A percentile compares a stretch with the other conserved stretches of the same genome.
Evolutionary conservation across 495 filamentous ascomycete species (phyloP).

Genomic region (Podospora didyma): DNA sequence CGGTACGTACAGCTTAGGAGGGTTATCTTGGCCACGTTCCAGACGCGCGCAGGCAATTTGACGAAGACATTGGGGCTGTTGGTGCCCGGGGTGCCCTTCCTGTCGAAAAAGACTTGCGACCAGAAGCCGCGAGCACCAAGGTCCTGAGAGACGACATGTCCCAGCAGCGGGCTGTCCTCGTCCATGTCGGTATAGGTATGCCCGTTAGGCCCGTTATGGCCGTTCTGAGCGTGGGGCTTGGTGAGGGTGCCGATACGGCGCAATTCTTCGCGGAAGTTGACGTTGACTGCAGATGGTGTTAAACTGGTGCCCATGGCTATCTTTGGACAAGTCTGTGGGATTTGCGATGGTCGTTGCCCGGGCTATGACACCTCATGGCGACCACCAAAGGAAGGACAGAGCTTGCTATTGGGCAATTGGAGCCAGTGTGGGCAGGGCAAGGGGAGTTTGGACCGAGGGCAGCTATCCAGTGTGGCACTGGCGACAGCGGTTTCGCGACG

Average conservation of each 20-base stretch:
- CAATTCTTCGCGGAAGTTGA: conserved; percentile 13
- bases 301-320: conserved; percentile 6
- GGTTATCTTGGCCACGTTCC: conserved; percentile 50
- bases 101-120: conserved; percentile 42
- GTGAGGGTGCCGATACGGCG: conserved; percentile 10
- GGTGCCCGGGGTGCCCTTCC: conserved; percentile 41
- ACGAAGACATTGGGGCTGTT: conserved; percentile 49
- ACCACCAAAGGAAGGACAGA: background rate
- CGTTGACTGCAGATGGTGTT: conserved; percentile 12
- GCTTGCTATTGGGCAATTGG: background rate
- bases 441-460: background rate
- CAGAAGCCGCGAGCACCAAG: conserved; percentile 12
- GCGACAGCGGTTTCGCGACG: too few species aligned
- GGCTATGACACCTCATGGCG: conserved; percentile 6
- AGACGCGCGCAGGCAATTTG: conserved; percentile 50
- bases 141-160: background rate
- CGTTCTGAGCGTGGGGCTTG: background rate
- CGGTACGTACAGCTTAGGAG: conserved; percentile 50
- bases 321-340: background rate
- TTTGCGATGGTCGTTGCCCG: background rate
- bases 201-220: background rate
- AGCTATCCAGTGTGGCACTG: too few species aligned
- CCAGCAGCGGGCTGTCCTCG: conserved; percentile 12
- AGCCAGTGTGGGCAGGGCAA: background rate
- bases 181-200: background rate